Evolutionary conservation across 257 asterid genomes (phyloP), one percentile per base, ranked within the genome.

Genomic region (Solanum megistacrolobum): DNA sequence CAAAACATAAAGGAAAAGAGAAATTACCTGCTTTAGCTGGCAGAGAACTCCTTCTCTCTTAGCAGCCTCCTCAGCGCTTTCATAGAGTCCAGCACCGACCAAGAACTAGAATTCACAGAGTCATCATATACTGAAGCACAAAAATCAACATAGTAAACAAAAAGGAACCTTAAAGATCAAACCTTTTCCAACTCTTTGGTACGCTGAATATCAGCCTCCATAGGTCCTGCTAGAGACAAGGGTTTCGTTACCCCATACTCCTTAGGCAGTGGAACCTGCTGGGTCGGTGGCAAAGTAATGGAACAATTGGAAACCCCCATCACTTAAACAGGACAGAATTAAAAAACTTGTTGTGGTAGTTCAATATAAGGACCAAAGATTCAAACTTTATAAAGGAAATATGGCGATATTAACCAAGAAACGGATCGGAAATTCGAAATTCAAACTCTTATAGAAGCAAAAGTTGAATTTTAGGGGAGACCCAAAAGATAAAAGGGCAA

Each of bases 131-230:
- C 23, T 87, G 35, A 8, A 88, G 5, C 27, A 38, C 79, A 10
- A 36, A 86, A n/a, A 8, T 32, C n/a, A 86, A 23, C 32, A 43
- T 52, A 18, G n/a, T 52, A 52, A 52, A 9, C 18, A 66, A 18
- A 18, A 35, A 85, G 6, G 35, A 38, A 46, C 12, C 9, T 6
- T 71, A 69, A 31, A 78, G 38, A 35, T 84, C 82, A 31, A 72
- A 97, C 99, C 98, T 96, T 96, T 91, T 95, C 96, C 95, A 97
- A 85, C 84, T 94, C 98, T 85, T 78, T 87, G 48, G 91, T 96
- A 86, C 94, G 93, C 82, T 90, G 95, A 60, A 91, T 69, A 90
- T 97, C 99, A 78, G 85, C 92, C 66, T 94, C 96, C 16, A 85
- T 87, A 8, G 99, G 98, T 69, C 96, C 98, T 20, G 98, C 95